Percentiles rank a stretch among this genome's conserved stretches.
phyloP scores from a whole-genome alignment of 768 basidiomycete genomes.

The Pleurotus giganteus region DNA sequence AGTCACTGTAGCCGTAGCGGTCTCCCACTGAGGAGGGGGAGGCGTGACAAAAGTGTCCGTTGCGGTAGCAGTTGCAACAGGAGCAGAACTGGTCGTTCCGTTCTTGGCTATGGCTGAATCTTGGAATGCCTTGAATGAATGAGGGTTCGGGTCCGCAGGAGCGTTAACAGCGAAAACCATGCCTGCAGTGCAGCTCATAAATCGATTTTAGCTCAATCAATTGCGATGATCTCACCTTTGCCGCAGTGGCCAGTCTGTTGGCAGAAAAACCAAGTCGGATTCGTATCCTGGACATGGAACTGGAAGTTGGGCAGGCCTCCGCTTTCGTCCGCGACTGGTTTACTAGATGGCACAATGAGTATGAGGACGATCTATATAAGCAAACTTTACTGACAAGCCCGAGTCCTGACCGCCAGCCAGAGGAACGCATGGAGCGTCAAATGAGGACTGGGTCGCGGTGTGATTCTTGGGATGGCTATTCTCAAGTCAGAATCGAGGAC shows the following conservation, averaged over 20 bases:
- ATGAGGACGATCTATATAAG: background rate
- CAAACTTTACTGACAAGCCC: slow-evolving; percentile 32
- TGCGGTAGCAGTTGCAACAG: slow-evolving; percentile 17
- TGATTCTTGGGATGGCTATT: slow-evolving; percentile 47
- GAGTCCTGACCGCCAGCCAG: slow-evolving; percentile 29
- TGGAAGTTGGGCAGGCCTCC: slow-evolving; percentile 35
- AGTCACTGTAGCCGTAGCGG: slow-evolving; percentile 41
- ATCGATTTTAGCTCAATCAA: background rate
- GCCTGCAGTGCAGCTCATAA: slow-evolving; percentile 24
- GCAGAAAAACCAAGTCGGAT: slow-evolving; percentile 60
- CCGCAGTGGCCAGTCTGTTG: slow-evolving; percentile 53
- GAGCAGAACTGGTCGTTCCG: slow-evolving; percentile 17
- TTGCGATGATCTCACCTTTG: slow-evolving; percentile 20
- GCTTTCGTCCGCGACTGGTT: slow-evolving; percentile 40
- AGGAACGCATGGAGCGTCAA: slow-evolving; percentile 35
- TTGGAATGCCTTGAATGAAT: slow-evolving; percentile 50
- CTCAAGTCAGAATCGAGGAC: background rate
- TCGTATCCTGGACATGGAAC: slow-evolving; percentile 37
- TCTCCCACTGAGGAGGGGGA: slow-evolving; percentile 30
- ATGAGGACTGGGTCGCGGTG: slow-evolving; percentile 44
- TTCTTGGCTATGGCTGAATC: slow-evolving; percentile 40
- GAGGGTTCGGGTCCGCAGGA: slow-evolving; percentile 29
- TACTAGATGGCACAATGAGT: slow-evolving; percentile 13
- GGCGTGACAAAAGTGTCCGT: slow-evolving; percentile 26
- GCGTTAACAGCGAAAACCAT: slow-evolving; percentile 73